These are phyloP conservation scores for Selaginella tamariscina DNA, from an alignment of 75 land plant species.

Conservation along the genomic window DNA sequence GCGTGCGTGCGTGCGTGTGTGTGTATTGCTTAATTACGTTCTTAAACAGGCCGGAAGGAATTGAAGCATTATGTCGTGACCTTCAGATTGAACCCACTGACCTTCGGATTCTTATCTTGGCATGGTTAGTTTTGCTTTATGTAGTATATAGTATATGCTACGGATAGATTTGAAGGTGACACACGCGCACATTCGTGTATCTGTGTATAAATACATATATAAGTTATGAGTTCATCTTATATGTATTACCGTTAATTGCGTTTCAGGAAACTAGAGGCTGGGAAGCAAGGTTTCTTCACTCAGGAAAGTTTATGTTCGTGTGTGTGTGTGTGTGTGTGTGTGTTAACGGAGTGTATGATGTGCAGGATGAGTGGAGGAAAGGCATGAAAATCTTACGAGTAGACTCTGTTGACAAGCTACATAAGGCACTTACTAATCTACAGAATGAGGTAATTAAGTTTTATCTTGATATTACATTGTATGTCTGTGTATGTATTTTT, in stretches of 20 bases:
- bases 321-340: neutral
- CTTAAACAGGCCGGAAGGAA: slow-evolving; percentile 72
- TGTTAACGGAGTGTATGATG: neutral
- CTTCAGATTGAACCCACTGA: slow-evolving; percentile 65
- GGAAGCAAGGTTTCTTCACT: slow-evolving; percentile 70
- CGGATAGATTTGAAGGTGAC: no score
- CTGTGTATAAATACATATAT: no score
- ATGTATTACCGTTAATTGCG: neutral
- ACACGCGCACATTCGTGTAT: no score
- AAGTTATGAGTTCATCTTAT: neutral
- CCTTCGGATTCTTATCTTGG: slow-evolving; percentile 71
- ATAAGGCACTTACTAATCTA: slow-evolving; percentile 59
- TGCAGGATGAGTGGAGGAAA: slow-evolving; percentile 88
- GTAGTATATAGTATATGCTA: no score
- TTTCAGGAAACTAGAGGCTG: slow-evolving; percentile 84
- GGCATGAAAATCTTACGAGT: slow-evolving; percentile 67
- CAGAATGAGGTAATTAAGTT: slow-evolving; percentile 53
- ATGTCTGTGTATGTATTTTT: no score
- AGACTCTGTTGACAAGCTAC: slow-evolving; percentile 63
- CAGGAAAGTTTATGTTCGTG: slow-evolving; percentile 37
- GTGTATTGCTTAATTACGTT: slow-evolving; percentile 5
- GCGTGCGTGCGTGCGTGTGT: neutral
- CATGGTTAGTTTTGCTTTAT: slow-evolving; percentile 41
- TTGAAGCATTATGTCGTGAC: slow-evolving; percentile 69
- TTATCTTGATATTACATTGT: no score